Evolutionary conservation across 257 asterid genomes (phyloP), one percentile per base, ranked within the genome.

Genomic region (Solanum corneliomulleri): DNA sequence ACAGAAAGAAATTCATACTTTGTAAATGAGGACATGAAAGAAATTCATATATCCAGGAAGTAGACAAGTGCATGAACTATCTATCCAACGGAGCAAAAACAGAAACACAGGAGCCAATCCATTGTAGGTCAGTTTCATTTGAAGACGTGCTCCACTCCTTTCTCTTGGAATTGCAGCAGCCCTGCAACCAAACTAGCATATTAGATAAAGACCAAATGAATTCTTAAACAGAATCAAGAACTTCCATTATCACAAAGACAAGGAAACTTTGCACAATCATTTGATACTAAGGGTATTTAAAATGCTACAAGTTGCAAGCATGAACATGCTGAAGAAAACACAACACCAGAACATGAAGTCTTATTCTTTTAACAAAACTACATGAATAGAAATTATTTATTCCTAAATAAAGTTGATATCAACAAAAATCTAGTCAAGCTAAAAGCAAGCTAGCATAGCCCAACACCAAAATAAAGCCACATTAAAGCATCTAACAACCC

Each of bases 151-250:
- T 70, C 97, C 94, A 29, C 97, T 96, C 89, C 93, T 95, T 7
- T 93, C 95, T 89, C 93, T 94, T 2, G 99, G 99, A 90, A 96
- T 93, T 56, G 93, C 95, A 58, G 96, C 94, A 78, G 98, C 96
- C 92, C 99, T 96, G 89, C 20, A 88, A 88, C 86, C 23, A 88
- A 88, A 33, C 58, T 87, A 80, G 87, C 64, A 35, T 41, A 84
- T 77, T 72, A 74, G 68, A 9, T 80, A 13, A 47, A 29, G 29
- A 80, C 68, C 7, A 47, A 47, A 80, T 18, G 85, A 80, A 29
- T 80, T 78, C 41, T 44, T 25, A 15, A 21, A 78, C n/a, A 44
- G 64, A 78, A 78, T 15, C 41, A 78, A 45, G 84, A 76, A 42
- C 4, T 27, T 21, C 82, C 29, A 37, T 21, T 21, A 20, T 44